A percentile compares a stretch with the other conserved stretches of the same genome.
Evolutionary conservation across 768 basidiomycete genomes (phyloP).

Genomic region (Boletellus ananas): DNA sequence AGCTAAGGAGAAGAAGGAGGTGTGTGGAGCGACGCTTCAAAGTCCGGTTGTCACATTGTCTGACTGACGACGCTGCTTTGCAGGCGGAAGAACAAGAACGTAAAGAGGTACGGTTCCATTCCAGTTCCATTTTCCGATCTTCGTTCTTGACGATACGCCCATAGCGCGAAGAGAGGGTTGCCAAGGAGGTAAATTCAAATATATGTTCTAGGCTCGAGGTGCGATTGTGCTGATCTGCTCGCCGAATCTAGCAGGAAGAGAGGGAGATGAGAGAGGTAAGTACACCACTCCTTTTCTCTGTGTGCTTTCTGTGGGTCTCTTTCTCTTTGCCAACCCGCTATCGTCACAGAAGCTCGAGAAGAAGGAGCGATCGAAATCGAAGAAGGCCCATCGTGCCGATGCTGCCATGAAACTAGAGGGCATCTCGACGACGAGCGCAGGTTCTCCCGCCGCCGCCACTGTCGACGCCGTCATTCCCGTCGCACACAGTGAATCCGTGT

Average conservation of each 20-base stretch:
- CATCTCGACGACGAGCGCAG: conserved; percentile 5
- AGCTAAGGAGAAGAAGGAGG: conserved; percentile 76
- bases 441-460: not conserved
- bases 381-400: conserved; percentile 40
- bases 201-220: not conserved
- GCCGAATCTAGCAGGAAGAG: conserved; percentile 37
- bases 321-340: not conserved
- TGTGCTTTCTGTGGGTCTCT: not conserved
- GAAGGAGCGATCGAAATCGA: conserved; percentile 55
- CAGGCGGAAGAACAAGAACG: conserved; percentile 59
- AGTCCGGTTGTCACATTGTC: not conserved
- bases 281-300: not conserved
- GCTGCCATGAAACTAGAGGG: conserved; percentile 29
- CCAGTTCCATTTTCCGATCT: not conserved
- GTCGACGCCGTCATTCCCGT: conserved; percentile 19
- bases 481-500: conserved; percentile 32
- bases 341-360: conserved; percentile 47
- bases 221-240: conserved; percentile 19
- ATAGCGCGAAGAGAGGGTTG: conserved; percentile 50
- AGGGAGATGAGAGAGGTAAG: conserved; percentile 46
- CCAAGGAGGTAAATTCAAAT: conserved; percentile 47
- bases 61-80: conserved; percentile 3
- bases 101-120: conserved; percentile 47
- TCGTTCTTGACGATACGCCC: conserved; percentile 6
- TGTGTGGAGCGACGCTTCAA: conserved; percentile 17